Percentiles rank a stretch among this genome's conserved stretches.
phyloP scores from a whole-genome alignment of 805 yeast genomes.

The Myxozyma melibiosi region DNA sequence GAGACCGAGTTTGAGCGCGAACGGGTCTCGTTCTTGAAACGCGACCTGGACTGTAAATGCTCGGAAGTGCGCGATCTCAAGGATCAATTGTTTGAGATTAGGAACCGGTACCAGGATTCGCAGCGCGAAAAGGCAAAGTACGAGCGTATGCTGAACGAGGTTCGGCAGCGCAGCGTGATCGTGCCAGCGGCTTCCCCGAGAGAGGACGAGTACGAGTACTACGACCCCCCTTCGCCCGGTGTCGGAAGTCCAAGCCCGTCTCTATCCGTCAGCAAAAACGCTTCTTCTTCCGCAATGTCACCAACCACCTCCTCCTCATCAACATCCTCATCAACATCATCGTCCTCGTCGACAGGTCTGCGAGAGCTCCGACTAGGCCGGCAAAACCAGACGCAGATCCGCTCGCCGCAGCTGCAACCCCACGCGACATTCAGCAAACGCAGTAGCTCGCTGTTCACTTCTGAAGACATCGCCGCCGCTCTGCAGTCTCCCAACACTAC shows the following conservation, averaged over 20 bases:
- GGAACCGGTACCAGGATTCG: constrained; percentile 26
- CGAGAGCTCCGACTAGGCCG: constrained; percentile 31
- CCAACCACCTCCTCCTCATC: neutral
- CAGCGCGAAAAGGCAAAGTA: constrained; percentile 24
- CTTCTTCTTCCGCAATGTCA: neutral
- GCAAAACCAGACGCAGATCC: constrained; percentile 23
- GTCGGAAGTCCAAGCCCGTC: neutral
- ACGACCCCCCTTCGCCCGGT: constrained; percentile 14
- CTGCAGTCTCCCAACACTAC: neutral
- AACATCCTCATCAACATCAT: neutral
- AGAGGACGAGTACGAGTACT: constrained; percentile 25
- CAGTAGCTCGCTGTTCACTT: constrained; percentile 24
- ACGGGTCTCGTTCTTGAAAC: constrained; percentile 9
- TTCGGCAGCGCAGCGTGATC: constrained; percentile 21
- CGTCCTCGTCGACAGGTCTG: constrained; percentile 9
- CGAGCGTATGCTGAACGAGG: constrained; percentile 27
- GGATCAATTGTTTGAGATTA: constrained; percentile 30
- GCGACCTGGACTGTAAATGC: constrained; percentile 28
- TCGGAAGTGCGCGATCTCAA: constrained; percentile 32
- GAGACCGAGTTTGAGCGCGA: constrained; percentile 26
- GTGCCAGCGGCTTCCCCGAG: neutral
- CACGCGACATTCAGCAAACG: constrained; percentile 18
- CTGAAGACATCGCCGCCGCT: constrained; percentile 18
- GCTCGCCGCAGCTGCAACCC: neutral
- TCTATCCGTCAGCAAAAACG: too few species aligned